Conservation (phyloP, 495 filamentous ascomycete genomes). For the Hypoxylon perforatum region DNA sequence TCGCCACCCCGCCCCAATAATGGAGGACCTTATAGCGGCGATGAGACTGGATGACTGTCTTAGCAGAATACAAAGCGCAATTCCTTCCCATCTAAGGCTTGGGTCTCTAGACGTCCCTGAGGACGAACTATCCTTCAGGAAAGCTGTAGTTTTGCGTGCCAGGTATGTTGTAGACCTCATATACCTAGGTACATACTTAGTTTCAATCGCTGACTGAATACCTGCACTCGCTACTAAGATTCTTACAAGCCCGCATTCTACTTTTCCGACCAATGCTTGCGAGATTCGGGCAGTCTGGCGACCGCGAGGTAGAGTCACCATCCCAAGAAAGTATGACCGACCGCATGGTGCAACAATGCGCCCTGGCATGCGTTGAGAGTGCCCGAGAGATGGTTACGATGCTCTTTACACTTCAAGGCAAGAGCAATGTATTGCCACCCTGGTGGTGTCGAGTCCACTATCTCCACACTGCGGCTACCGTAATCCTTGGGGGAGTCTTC, state of each 20-base stretch:
- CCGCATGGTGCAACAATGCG: not conserved
- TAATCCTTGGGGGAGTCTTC: not conserved
- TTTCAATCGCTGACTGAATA: not conserved
- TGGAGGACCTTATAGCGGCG: not conserved
- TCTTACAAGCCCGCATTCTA: not conserved
- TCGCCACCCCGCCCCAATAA: not conserved
- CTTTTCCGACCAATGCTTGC: not conserved
- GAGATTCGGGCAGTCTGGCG: not conserved
- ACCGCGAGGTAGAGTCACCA: not conserved
- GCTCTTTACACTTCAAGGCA: not conserved
- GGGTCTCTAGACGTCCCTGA: not conserved
- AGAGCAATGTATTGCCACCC: not conserved
- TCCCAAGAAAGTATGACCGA: not conserved
- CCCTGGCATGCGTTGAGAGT: not conserved
- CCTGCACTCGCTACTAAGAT: not conserved
- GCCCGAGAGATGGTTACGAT: not conserved
- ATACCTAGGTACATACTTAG: too few species aligned
- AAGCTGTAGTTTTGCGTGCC: not conserved
- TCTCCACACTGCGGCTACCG: not conserved
- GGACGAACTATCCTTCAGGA: not conserved
- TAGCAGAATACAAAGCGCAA: not conserved
- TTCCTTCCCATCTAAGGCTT: not conserved
- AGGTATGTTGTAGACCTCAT: not conserved
- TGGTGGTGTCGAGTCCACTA: not conserved
- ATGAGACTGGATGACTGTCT: not conserved